A percentile compares a stretch with the other conserved stretches of the same genome.
Conservation (phyloP, 257 asterid genomes). For the Marsdenia floribunda region DNA sequence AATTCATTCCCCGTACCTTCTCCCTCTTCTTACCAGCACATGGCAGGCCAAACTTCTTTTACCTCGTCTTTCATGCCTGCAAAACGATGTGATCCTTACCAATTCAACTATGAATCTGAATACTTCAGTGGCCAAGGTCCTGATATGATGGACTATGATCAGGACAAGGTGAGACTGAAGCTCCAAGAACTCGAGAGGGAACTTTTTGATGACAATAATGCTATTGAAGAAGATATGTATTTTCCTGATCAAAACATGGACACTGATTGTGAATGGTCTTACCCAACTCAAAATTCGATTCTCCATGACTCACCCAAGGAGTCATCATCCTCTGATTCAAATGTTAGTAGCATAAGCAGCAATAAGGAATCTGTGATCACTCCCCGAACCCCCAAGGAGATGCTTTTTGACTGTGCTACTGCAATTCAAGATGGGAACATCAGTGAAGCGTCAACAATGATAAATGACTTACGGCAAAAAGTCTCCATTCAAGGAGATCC, state of each 20-base stretch:
- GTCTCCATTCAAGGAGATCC: slow-evolving; percentile 95
- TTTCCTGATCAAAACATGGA: slow-evolving; percentile 38
- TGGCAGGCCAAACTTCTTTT: slow-evolving; percentile 20
- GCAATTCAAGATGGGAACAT: slow-evolving; percentile 52
- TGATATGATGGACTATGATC: slow-evolving; percentile 41
- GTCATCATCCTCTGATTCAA: slow-evolving; percentile 55
- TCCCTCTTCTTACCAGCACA: slow-evolving; percentile 26
- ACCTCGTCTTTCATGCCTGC: slow-evolving; percentile 27
- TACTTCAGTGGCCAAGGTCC: slow-evolving; percentile 34
- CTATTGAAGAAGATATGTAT: slow-evolving; percentile 16
- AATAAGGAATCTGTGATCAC: slow-evolving; percentile 35
- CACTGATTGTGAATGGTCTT: slow-evolving; percentile 40
- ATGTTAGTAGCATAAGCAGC: slow-evolving; percentile 43
- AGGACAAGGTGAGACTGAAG: slow-evolving; percentile 57
- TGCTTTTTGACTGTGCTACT: slow-evolving; percentile 76
- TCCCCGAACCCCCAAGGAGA: slow-evolving; percentile 41
- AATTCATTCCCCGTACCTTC: slow-evolving; percentile 30
- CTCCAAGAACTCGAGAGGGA: slow-evolving; percentile 82
- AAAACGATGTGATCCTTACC: slow-evolving; percentile 21
- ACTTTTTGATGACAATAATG: slow-evolving; percentile 53
- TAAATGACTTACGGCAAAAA: slow-evolving; percentile 55
- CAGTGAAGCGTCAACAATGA: slow-evolving; percentile 49
- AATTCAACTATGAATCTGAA: slow-evolving; percentile 32
- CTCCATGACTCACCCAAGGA: slow-evolving; percentile 68
- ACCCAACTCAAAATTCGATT: slow-evolving; percentile 19